A percentile compares a stretch with the other conserved stretches of the same genome.
Evolutionary conservation across 2,329 filamentous ascomycete species (phyloP).

Genomic region (Xylaria sp.): DNA sequence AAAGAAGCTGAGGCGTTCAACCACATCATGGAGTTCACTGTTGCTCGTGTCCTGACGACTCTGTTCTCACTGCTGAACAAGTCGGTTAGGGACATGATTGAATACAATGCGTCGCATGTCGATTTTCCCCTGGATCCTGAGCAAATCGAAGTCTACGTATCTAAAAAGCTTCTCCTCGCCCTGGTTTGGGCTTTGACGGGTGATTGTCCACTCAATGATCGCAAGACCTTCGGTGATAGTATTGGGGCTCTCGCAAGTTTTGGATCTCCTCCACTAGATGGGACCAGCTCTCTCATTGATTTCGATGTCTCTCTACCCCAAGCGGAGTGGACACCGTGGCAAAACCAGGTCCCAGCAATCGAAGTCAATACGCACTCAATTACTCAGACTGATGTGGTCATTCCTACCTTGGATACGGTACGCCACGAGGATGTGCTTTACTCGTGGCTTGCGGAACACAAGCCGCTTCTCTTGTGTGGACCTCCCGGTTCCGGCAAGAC

Average conservation of each 20-base stretch:
- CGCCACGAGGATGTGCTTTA: constrained; percentile 99
- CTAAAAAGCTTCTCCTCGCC: constrained; percentile 93
- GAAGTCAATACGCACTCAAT: constrained; percentile 99
- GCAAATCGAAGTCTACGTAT: constrained; percentile 87
- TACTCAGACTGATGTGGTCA: constrained; percentile 97
- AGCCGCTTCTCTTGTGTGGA: constrained; percentile 94
- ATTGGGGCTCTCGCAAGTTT: constrained; percentile 85
- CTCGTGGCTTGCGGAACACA: constrained; percentile 99
- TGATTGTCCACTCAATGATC: constrained; percentile 88
- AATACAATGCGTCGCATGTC: constrained; percentile 93
- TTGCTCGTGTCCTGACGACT: constrained; percentile 88
- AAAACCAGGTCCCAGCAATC: constrained; percentile 90
- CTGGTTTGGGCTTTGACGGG: constrained; percentile 96
- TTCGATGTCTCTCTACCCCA: constrained; percentile 90
- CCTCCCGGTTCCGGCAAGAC: constrained; percentile 99
- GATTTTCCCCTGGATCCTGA: constrained; percentile 94
- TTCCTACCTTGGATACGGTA: constrained; percentile 96
- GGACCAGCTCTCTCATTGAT: constrained; percentile 89
- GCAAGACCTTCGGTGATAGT: constrained; percentile 89
- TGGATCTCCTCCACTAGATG: constrained; percentile 82
- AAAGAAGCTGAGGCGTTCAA: constrained; percentile 80
- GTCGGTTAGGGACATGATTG: constrained; percentile 87
- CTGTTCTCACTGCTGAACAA: constrained; percentile 97
- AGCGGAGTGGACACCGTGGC: constrained; percentile 92
- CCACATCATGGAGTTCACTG: constrained; percentile 99